A percentile compares a stretch with the other conserved stretches of the same genome.
These are phyloP conservation scores for Schizophyllum commune DNA, from an alignment of 1,284 basidiomycete genomes.

Conservation along the genomic window DNA sequence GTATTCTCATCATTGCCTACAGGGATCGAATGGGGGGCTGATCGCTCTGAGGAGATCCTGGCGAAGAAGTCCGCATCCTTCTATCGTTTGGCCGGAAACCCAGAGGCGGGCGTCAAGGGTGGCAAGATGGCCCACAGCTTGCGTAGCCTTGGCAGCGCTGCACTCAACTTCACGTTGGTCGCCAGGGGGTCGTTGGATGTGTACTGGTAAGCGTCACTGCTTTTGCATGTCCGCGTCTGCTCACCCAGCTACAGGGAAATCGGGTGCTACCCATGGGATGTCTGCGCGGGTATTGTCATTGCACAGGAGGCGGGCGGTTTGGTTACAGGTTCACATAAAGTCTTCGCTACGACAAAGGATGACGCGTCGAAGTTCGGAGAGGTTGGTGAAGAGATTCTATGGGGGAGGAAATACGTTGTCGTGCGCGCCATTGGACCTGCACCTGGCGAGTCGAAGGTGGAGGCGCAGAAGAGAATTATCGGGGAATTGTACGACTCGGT, in stretches of 20 bases:
- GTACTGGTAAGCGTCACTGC: constrained; percentile 53
- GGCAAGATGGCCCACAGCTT: constrained; percentile 88
- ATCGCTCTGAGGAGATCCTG: constrained; percentile 56
- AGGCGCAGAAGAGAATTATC: constrained; percentile 76
- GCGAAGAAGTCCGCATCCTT: constrained; percentile 67
- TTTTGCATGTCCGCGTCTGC: background rate
- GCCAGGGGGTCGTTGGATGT: constrained; percentile 81
- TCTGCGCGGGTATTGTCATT: constrained; percentile 90
- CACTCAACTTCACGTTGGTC: constrained; percentile 77
- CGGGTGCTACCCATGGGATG: constrained; percentile 92
- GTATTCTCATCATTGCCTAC: background rate
- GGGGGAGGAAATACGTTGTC: constrained; percentile 83
- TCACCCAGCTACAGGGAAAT: constrained; percentile 63
- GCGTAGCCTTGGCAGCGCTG: constrained; percentile 79
- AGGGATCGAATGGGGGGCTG: constrained; percentile 92
- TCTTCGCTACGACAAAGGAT: constrained; percentile 31
- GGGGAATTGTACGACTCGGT: constrained; percentile 81
- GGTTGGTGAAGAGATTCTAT: constrained; percentile 66
- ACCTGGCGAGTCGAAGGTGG: constrained; percentile 55
- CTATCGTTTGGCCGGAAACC: constrained; percentile 71
- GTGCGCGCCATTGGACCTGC: constrained; percentile 57
- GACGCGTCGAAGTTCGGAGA: constrained; percentile 34
- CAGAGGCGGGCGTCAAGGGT: constrained; percentile 50
- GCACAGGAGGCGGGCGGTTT: constrained; percentile 84
- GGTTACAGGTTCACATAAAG: constrained; percentile 61